These are phyloP conservation scores for Globisporangium nunn DNA, from an alignment of 352 stramenopile genomes.

Conservation along the genomic window DNA sequence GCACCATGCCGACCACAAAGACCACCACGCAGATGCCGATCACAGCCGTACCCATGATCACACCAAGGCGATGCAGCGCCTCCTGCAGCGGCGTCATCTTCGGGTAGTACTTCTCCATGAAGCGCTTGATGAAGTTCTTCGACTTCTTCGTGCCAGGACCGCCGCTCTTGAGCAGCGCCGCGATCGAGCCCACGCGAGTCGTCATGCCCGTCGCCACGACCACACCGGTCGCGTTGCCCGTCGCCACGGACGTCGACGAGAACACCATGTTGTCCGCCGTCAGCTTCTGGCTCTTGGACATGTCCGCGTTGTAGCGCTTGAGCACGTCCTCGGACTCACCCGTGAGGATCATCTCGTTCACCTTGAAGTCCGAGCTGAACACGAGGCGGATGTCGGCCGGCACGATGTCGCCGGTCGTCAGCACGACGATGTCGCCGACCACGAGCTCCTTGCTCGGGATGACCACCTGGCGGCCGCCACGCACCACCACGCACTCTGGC, in stretches of 20 bases:
- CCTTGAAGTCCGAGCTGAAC: conserved; percentile 78
- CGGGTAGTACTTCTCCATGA: conserved; percentile 54
- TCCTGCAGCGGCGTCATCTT: conserved; percentile 88
- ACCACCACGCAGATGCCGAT: conserved; percentile 84
- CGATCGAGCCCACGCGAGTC: conserved; percentile 66
- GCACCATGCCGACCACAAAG: conserved; percentile 81
- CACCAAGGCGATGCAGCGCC: conserved; percentile 91
- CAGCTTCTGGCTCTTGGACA: conserved; percentile 26
- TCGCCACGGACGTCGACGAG: conserved; percentile 80
- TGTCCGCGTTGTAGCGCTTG: conserved; percentile 52
- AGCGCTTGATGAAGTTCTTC: conserved; percentile 30
- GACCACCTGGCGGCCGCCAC: conserved; percentile 44
- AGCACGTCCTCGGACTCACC: conserved; percentile 86
- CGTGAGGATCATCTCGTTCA: conserved; percentile 93
- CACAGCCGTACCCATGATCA: conserved; percentile 85
- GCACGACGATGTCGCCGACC: conserved; percentile 78
- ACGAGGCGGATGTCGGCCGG: conserved; percentile 88
- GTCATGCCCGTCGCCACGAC: conserved; percentile 72
- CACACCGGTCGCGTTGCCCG: conserved; percentile 55
- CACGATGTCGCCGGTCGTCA: conserved; percentile 91
- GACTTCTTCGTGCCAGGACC: conserved; percentile 21
- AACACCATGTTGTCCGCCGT: conserved; percentile 91
- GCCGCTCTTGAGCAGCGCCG: conserved; percentile 37
- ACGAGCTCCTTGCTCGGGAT: conserved; percentile 65
- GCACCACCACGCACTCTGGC: conserved; percentile 58